A percentile compares a stretch with the other conserved stretches of the same genome.
Conservation (phyloP, 202 grass and related monocot genomes). For the Setaria viridis region DNA sequence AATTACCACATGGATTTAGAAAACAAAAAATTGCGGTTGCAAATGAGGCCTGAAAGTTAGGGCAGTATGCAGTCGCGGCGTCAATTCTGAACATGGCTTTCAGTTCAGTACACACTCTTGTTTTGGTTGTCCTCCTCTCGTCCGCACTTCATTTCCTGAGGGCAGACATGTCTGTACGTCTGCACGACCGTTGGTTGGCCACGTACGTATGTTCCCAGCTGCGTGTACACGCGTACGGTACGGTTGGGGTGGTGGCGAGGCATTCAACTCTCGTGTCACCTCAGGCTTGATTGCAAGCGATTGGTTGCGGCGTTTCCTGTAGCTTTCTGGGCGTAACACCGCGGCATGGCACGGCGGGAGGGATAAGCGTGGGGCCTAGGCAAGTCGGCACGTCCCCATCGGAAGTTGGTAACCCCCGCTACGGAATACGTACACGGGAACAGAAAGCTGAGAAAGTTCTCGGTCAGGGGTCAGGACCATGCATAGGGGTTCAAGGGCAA, state of each 20-base stretch:
- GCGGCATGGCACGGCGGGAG: conserved; percentile 1
- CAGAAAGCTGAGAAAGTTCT: not conserved
- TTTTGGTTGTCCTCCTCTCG: not conserved
- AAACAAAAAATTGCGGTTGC: no score
- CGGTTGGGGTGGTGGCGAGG: not conserved
- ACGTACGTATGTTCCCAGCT: not conserved
- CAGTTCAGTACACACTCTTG: not conserved
- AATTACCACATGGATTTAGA: no score
- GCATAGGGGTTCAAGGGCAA: not conserved
- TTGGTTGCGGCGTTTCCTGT: not conserved
- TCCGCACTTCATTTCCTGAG: not conserved
- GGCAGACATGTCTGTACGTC: not conserved
- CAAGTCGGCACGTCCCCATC: not conserved
- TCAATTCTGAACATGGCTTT: not conserved
- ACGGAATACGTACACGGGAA: not conserved
- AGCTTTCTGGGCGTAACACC: conserved; percentile 37
- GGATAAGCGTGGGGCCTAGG: not conserved
- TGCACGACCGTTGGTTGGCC: not conserved
- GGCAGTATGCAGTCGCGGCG: not conserved
- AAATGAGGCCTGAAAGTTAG: no score
- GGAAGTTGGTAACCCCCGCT: not conserved
- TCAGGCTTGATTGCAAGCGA: conserved; percentile 3
- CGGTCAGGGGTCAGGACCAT: not conserved
- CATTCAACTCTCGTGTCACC: conserved; percentile 46
- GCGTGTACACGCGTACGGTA: not conserved